Percentiles rank a stretch among this genome's conserved stretches.
Evolutionary conservation across 176 grass and related monocot genomes (phyloP).

Genomic region (Pharus latifolius): DNA sequence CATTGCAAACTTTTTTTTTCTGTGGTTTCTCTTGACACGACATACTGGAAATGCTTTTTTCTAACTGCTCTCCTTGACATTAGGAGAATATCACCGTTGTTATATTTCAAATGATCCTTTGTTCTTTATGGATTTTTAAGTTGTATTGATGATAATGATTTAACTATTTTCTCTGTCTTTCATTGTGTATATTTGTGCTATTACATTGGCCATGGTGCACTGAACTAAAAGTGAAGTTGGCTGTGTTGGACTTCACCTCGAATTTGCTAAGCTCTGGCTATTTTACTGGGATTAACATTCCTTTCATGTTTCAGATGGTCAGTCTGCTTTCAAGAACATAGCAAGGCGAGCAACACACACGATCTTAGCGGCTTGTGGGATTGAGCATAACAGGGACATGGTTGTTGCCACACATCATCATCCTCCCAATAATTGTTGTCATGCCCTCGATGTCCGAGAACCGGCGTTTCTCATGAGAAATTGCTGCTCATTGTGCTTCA

Average conservation of each 20-base stretch:
- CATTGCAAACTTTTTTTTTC: background rate
- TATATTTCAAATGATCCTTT: background rate
- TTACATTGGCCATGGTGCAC: constrained; percentile 3
- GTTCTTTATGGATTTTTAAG: background rate
- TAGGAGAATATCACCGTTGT: background rate
- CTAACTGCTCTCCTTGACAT: background rate
- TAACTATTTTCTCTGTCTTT: background rate
- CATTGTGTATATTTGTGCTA: background rate
- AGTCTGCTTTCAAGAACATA: constrained; percentile 33
- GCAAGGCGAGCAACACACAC: constrained; percentile 49
- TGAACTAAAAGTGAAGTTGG: constrained; percentile 6
- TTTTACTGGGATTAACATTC: constrained; percentile 8
- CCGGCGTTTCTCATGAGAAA: constrained; percentile 24
- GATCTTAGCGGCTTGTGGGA: constrained; percentile 51
- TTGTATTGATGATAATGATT: background rate
- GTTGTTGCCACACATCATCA: constrained; percentile 18
- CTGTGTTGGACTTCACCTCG: background rate
- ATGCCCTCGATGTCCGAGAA: constrained; percentile 21
- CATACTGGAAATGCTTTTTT: background rate
- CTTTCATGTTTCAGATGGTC: constrained; percentile 32
- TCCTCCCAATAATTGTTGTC: constrained; percentile 22
- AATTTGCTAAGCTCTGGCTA: background rate
- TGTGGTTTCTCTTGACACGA: background rate
- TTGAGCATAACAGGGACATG: constrained; percentile 33
- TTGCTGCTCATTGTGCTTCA: constrained; percentile 56